Evolutionary conservation across 2,329 filamentous ascomycete species (phyloP).

Genomic region (Ustulina deusta): DNA sequence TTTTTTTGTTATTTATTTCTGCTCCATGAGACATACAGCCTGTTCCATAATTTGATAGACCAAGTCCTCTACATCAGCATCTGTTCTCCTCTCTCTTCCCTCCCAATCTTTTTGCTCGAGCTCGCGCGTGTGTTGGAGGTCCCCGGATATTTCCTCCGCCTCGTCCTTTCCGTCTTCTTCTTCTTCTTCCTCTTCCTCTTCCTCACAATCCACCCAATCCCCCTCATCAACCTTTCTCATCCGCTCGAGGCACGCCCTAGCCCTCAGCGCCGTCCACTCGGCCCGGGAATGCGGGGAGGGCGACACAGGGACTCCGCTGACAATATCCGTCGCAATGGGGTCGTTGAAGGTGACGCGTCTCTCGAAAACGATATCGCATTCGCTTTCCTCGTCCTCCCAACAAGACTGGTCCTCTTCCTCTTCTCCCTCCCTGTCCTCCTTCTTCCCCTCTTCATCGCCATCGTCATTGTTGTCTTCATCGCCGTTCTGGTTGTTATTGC

Average conservation of each 20-base stretch:
- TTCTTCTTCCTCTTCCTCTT: neutral
- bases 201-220: neutral
- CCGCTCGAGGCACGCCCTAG: slow-evolving; percentile 23
- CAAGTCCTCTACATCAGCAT: slow-evolving; percentile 1
- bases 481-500: neutral
- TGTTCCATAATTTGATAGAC: neutral
- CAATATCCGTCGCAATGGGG: slow-evolving; percentile 34
- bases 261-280: slow-evolving; percentile 32
- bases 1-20: neutral
- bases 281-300: slow-evolving; percentile 24
- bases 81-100: neutral
- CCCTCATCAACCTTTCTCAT: neutral
- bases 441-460: neutral
- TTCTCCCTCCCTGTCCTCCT: neutral
- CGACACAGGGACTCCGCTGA: slow-evolving; percentile 18
- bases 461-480: neutral
- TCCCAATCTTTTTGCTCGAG: no score
- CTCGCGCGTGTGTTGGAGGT: neutral
- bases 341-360: slow-evolving; percentile 34
- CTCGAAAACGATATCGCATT: slow-evolving; percentile 34
- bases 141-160: neutral
- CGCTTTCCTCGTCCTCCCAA: slow-evolving; percentile 27
- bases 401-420: neutral
- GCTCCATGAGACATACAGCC: neutral
- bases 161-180: neutral